Conservation (phyloP, 2,329 filamentous ascomycete genomes). For the Botrytis fabae region DNA sequence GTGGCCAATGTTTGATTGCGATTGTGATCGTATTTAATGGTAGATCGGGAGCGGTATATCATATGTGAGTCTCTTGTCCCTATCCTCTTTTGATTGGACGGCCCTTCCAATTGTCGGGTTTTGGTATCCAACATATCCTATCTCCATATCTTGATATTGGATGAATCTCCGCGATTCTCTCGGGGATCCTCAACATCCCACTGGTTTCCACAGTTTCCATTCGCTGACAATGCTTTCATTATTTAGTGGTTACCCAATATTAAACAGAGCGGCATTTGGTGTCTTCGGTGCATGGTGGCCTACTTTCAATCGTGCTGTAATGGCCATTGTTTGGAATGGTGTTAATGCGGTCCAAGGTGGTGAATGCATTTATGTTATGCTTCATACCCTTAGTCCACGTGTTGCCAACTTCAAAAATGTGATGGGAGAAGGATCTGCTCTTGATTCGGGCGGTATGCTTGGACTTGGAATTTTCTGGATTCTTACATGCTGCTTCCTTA, state of each 20-base stretch:
- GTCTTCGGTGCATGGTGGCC: conserved; percentile 49
- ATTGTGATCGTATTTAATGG: conserved; percentile 47
- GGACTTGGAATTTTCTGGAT: conserved; percentile 47
- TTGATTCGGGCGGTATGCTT: conserved; percentile 47
- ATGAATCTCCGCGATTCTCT: not conserved
- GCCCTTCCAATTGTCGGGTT: not conserved
- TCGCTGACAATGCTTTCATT: not conserved
- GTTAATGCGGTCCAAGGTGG: conserved; percentile 42
- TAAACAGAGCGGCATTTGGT: conserved; percentile 47
- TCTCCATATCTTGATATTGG: not conserved
- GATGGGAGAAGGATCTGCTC: conserved; percentile 45
- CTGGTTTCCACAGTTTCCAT: not conserved
- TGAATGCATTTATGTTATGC: conserved; percentile 45
- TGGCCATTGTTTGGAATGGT: conserved; percentile 45
- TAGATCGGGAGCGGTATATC: conserved; percentile 47
- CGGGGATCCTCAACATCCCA: not conserved
- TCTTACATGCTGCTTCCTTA: conserved; percentile 44
- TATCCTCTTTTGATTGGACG: not conserved
- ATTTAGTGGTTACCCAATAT: conserved; percentile 43
- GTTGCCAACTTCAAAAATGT: conserved; percentile 45
- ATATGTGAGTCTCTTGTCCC: conserved; percentile 38
- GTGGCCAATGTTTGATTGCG: conserved; percentile 46
- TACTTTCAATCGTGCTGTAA: conserved; percentile 45
- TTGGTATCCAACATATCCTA: not conserved
- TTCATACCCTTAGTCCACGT: conserved; percentile 46